Conservation (phyloP, 805 yeast genomes). For the Saturnispora bothae region DNA sequence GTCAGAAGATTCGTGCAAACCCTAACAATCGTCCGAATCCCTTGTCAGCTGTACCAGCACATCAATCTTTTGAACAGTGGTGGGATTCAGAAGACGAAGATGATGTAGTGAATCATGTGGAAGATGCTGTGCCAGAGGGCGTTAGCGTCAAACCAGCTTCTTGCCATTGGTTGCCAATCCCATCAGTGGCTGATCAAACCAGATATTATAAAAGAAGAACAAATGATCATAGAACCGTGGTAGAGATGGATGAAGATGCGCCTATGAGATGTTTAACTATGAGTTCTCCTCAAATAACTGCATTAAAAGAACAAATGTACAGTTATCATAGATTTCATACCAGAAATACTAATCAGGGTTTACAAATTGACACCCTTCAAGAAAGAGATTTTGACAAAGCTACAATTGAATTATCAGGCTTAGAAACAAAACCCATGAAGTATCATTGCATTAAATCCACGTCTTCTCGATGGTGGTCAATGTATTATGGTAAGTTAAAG, state of each 20-base stretch:
- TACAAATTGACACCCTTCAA: background rate
- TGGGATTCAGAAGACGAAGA: constrained; percentile 7
- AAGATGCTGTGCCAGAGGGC: background rate
- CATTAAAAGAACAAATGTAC: constrained; percentile 3
- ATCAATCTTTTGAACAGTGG: constrained; percentile 8
- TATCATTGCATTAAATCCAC: background rate
- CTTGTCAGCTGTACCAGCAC: background rate
- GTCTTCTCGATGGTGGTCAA: constrained; percentile 1
- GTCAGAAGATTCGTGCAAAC: constrained; percentile 2
- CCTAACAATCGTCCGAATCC: constrained; percentile 5
- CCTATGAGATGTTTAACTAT: background rate
- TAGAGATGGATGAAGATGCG: background rate
- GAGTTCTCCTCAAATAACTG: constrained; percentile 6
- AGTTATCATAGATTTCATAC: constrained; percentile 2
- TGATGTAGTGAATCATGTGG: background rate
- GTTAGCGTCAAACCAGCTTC: constrained; percentile 5
- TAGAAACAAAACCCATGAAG: background rate
- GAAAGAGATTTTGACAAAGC: constrained; percentile 1
- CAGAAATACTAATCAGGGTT: background rate
- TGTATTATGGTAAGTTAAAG: background rate
- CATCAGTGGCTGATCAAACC: background rate
- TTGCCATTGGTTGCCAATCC: constrained; percentile 7
- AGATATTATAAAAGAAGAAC: background rate
- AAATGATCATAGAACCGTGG: background rate
- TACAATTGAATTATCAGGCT: constrained; percentile 1